Conservation (phyloP, 768 basidiomycete genomes). For the Mycena polygramma region DNA sequence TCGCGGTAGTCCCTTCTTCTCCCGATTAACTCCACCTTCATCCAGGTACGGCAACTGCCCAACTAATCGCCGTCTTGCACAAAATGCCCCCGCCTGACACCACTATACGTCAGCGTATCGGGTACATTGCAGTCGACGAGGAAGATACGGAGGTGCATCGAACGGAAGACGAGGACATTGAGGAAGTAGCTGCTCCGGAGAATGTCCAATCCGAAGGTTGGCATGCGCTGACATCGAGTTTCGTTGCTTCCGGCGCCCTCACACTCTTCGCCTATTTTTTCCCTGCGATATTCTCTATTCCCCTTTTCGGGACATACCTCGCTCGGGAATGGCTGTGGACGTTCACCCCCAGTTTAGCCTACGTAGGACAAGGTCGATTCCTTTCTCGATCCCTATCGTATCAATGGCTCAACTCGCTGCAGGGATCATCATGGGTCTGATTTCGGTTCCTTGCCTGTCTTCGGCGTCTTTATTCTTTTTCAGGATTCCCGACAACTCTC, state of each 20-base stretch:
- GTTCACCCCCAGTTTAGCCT: constrained; percentile 92
- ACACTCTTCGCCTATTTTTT: constrained; percentile 91
- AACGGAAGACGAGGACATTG: constrained; percentile 46
- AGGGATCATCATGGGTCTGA: constrained; percentile 92
- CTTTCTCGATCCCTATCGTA: constrained; percentile 12
- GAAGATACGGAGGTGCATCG: constrained; percentile 48
- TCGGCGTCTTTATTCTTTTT: constrained; percentile 1
- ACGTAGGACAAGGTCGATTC: constrained; percentile 87
- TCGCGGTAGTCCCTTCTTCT: background rate
- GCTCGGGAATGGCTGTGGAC: constrained; percentile 94
- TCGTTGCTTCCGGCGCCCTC: constrained; percentile 77
- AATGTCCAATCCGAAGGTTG: constrained; percentile 78
- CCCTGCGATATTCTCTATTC: constrained; percentile 89
- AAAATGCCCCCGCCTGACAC: constrained; percentile 76
- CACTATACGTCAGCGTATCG: constrained; percentile 64
- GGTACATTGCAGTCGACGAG: constrained; percentile 63
- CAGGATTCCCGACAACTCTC: constrained; percentile 86
- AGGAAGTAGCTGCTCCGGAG: constrained; percentile 56
- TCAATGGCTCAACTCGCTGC: background rate
- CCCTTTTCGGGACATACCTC: constrained; percentile 85
- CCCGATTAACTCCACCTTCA: background rate
- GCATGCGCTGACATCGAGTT: constrained; percentile 83
- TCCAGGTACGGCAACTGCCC: constrained; percentile 86
- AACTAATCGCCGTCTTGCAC: constrained; percentile 93
- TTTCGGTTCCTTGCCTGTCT: constrained; percentile 1